Conservation (phyloP, 2,329 filamentous ascomycete genomes). For the Colletotrichum chrysophilum region DNA sequence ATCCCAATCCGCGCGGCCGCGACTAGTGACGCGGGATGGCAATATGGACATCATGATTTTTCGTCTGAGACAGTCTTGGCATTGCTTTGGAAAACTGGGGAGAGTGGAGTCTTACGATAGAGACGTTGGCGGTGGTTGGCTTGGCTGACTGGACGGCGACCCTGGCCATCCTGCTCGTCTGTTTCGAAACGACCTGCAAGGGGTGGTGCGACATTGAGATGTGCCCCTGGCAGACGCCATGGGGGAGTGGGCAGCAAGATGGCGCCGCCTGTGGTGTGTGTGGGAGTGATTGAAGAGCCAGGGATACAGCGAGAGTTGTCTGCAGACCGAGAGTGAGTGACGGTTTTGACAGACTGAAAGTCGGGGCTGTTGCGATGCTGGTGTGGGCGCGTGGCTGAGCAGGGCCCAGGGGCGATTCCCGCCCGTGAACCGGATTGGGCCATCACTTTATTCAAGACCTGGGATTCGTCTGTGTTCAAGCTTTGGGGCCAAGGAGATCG, state of each 20-base stretch:
- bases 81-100: conserved; percentile 15
- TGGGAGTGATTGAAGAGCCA: background rate
- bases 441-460: conserved; percentile 16
- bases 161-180: background rate
- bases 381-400: conserved; percentile 5
- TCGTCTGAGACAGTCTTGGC: conserved; percentile 14
- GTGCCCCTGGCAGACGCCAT: background rate
- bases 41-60: background rate
- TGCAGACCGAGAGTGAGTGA: background rate
- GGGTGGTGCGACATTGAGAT: background rate
- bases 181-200: conserved; percentile 19
- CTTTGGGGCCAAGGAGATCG: conserved; percentile 1
- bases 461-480: background rate
- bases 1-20: background rate
- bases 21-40: background rate
- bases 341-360: background rate
- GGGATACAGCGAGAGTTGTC: background rate
- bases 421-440: background rate
- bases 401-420: background rate
- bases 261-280: background rate
- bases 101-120: background rate
- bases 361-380: background rate
- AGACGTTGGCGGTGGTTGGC: conserved; percentile 4
- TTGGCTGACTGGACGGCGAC: background rate
- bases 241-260: background rate